Percentiles rank a stretch among this genome's conserved stretches.
phyloP scores from a whole-genome alignment of 305 asterid genomes.

The Fraxinus greggii region DNA sequence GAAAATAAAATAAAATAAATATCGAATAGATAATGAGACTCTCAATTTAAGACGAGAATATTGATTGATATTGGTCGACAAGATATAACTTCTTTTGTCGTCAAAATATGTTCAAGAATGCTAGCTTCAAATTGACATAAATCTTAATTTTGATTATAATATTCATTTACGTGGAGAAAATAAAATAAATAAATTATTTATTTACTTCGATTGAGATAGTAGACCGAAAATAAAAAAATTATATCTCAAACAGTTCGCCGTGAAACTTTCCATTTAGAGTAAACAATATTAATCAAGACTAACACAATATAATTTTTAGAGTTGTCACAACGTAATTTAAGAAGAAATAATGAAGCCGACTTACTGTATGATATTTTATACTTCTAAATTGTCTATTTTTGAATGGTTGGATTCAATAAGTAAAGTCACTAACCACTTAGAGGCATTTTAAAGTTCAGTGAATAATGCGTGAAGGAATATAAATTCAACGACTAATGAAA shows the following conservation, averaged over 20 bases:
- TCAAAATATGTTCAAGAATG: background rate
- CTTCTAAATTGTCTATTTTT: background rate
- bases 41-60: background rate
- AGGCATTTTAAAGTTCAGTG: too few species aligned
- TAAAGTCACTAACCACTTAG: too few species aligned
- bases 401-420: too few species aligned
- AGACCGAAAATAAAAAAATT: background rate
- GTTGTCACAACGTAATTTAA: background rate
- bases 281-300: background rate
- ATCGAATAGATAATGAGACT: background rate
- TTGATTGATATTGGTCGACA: background rate
- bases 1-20: too few species aligned
- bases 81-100: background rate
- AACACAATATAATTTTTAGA: too few species aligned
- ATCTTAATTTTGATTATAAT: background rate
- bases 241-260: background rate
- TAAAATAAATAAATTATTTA: too few species aligned
- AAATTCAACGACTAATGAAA: too few species aligned
- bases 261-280: too few species aligned
- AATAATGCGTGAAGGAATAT: too few species aligned
- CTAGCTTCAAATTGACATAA: background rate
- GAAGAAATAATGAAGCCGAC: background rate
- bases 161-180: background rate
- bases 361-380: too few species aligned
- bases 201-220: background rate